A percentile compares a stretch with the other conserved stretches of the same genome.
These are phyloP conservation scores for Cystobasidium tubakii DNA, from an alignment of 768 basidiomycete genomes.

Conservation along the genomic window DNA sequence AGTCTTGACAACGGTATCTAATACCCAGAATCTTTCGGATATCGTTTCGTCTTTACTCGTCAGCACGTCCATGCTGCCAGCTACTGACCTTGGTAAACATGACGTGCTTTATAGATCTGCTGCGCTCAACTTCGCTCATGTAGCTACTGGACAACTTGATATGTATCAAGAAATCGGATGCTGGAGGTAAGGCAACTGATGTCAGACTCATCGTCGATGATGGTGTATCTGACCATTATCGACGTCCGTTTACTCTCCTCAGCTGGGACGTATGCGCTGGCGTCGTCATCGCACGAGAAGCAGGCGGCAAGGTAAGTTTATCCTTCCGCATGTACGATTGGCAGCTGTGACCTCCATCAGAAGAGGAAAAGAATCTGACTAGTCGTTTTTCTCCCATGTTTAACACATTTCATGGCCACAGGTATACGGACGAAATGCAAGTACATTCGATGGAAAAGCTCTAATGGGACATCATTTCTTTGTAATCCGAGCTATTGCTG, in stretches of 20 bases:
- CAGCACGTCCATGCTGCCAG: no score
- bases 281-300: conserved; percentile 81
- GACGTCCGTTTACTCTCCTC: not conserved
- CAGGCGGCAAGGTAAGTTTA: conserved; percentile 76
- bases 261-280: conserved; percentile 59
- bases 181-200: conserved; percentile 55
- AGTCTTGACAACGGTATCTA: conserved; percentile 36
- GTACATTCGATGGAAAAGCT: conserved; percentile 44
- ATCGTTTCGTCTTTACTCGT: no score
- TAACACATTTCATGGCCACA: no score
- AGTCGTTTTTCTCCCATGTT: no score
- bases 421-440: conserved; percentile 21
- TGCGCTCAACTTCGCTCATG: conserved; percentile 72
- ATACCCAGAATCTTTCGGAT: no score
- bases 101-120: conserved; percentile 50
- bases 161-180: conserved; percentile 69
- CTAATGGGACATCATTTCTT: conserved; percentile 50
- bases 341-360: no score
- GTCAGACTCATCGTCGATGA: not conserved
- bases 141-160: conserved; percentile 68
- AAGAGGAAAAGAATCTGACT: no score
- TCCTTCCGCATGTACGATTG: conserved; percentile 32
- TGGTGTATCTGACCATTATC: not conserved
- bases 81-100: no score
- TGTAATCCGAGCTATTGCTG: conserved; percentile 49